Percentiles rank a stretch among this genome's conserved stretches.
These are phyloP conservation scores for Cyberlindnera maritima DNA, from an alignment of 805 yeast genomes.

Conservation along the genomic window DNA sequence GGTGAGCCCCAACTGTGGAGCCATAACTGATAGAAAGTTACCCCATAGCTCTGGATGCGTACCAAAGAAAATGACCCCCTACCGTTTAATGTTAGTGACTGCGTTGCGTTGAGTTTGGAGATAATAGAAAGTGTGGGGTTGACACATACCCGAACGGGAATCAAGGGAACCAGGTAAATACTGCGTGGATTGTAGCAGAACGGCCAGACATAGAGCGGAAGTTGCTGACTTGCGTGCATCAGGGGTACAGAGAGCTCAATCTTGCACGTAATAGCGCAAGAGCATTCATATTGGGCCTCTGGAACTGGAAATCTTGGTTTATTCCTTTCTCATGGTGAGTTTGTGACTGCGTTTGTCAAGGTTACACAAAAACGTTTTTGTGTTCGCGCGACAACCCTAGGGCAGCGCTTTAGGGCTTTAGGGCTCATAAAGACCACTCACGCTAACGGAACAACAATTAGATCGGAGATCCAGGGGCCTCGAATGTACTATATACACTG, in stretches of 20 bases:
- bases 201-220: background rate
- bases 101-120: too few species aligned
- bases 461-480: background rate
- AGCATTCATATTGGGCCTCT: too few species aligned
- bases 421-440: too few species aligned
- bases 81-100: too few species aligned
- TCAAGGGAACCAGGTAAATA: background rate
- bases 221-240: background rate
- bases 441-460: background rate
- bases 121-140: background rate
- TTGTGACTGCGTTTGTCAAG: background rate
- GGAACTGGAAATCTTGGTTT: background rate
- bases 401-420: background rate
- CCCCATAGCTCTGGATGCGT: constrained; percentile 13
- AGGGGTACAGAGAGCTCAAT: too few species aligned
- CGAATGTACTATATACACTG: too few species aligned
- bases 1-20: constrained; percentile 7
- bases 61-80: constrained; percentile 8
- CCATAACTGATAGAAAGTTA: constrained; percentile 6
- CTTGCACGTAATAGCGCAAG: background rate
- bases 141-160: background rate
- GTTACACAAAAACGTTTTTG: background rate
- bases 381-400: background rate
- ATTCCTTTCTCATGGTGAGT: background rate
- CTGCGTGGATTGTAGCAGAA: background rate